Base-by-base conservation (phyloP, 2,329 filamentous ascomycete species). In the Fusarium sp. region DNA sequence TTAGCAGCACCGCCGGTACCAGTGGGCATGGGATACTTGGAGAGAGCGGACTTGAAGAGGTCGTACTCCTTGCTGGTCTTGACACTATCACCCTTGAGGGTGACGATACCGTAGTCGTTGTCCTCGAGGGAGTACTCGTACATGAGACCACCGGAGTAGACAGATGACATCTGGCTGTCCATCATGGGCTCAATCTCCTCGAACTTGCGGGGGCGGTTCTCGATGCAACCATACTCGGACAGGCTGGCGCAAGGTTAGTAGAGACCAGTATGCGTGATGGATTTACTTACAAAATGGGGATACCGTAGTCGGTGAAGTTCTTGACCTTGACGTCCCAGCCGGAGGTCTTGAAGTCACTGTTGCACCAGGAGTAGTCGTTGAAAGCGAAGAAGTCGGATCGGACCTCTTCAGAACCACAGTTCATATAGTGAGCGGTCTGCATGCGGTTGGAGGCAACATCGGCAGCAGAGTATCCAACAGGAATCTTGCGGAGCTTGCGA, bases 111-210 rank as follows among this genome's bases (percentile, higher is more conserved):
- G 80, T 90, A 98, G 44, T 90, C 85, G 82, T 90, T 93, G 65
- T 86, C 85, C 81, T 97, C 93, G 76, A 92, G 83, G 12, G 92
- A 91, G 85, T 97, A 99, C 82, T 98, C 94, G 83, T 98, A 99
- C 80, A 98, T 92, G 38, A 99, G 88, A 79, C 96, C 96, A 75
- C 96, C 96, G 39, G 94, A 98, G 88, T 97, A 98, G 75, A 98
- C 94, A 20, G 80, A 74, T 10, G 91, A 94, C 95, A 98, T 98
- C 63, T 97, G 79, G 21, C 80, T 81, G 81, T 84, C 88, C 91
- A 98, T 98, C 60, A 99, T 85, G 44, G 94, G 86, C 47, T 81
- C 80, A 53, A 98, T 82, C 83, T 98, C 95, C 63, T 89, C 85
- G 76, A 97, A 99, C 76, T 91, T 84, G 74, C 95, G 94, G 46